Base-by-base conservation (phyloP, 2,329 filamentous ascomycete genomes). In the Fusarium globosum region DNA sequence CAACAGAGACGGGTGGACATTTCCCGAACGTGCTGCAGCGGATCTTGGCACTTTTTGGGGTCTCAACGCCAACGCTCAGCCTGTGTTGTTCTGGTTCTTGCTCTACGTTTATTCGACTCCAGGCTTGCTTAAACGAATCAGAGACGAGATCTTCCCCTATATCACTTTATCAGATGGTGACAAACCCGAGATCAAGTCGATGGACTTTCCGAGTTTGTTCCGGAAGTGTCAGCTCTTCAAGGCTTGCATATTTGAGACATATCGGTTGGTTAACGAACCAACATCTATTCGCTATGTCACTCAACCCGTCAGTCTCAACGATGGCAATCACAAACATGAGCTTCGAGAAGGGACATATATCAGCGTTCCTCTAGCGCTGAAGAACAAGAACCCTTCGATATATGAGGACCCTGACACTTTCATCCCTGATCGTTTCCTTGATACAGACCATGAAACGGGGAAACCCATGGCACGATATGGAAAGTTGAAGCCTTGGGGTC, bases 211-310 rank as follows among this genome's bases (percentile, higher is more conserved):
- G 7, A 53, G 43, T 15, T 4, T 75, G 8, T 73, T 55, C 7
- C 68, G 56, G 15, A 64, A 58, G 20, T 75, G 71, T 16, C 76
- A 69, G 4, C 69, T 78, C 41, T 58, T 78, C 8, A 77, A 78
- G 33, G 72, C 76, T 4, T 69, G 57, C 16, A 67, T 77, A 21
- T 73, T 78, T 14, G 76, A 78, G 30, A 77, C 76, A 1, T 77
- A 68, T 18, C 65, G 74, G 0, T 49, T 78, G 23, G 71, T 60
- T 14, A 71, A 76, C 10, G 74, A 76, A 1, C 65, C 69, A 33
- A 73, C 71, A 13, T 69, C 74, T 7, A 66, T 77, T 15, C 71
- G 76, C 18, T 64, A 72, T 7, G 61, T 77, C 18, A 55, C 65
- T n/a, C 49, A 57, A 18, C 30, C 71, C 2, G 53, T 76, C 15